Base-by-base conservation (phyloP, 2,329 filamentous ascomycete species). In the Calycina marina region DNA sequence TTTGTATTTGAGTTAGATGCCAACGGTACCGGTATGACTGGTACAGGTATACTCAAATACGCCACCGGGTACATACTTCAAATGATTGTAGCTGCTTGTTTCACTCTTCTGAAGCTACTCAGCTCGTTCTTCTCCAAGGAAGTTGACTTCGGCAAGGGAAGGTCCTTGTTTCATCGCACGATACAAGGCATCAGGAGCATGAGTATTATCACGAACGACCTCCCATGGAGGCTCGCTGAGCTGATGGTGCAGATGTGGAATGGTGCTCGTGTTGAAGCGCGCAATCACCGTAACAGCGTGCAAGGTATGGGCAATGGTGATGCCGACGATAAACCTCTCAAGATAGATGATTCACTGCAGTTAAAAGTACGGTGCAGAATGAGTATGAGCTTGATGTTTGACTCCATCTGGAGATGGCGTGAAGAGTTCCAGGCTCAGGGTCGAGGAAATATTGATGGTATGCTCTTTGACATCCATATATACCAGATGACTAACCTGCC, bases 191-290 rank as follows among this genome's bases (percentile, higher is more conserved):
- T 88, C 30, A 67, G 81, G 18, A 67, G 69, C 31, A 79, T 81
- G 29, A 84, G 78, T 42, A 76, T 86, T 12, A 69, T 76, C 26
- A 69, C 76, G 39, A 88, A 88, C 47, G 82, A 90, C 48, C 64
- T 90, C 8, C 74, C 82, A 33, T 82, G 79, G 63, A 70, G 82
- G 18, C 63, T 88, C 38, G 79, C 80, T 2, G 82, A 88, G 57
- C 67, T 90, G n/a, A 78, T 88, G 63, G 80, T 82, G 4, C 82
- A 88, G 56, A 77, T 90, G 54, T 90, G 80, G 79, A 82, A 84
- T 45, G 77, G 42, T 57, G 58, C 42, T 56, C 58, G 45, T 33
- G 44, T 50, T 12, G 49, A 49, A 30, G 40, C 40, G 30, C 46
- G 45, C 13, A 44, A 39, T 14, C 20, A 22, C 3, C 20, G n/a